Conservation (phyloP, 306 rosid genomes). For the Inga oerstediana region DNA sequence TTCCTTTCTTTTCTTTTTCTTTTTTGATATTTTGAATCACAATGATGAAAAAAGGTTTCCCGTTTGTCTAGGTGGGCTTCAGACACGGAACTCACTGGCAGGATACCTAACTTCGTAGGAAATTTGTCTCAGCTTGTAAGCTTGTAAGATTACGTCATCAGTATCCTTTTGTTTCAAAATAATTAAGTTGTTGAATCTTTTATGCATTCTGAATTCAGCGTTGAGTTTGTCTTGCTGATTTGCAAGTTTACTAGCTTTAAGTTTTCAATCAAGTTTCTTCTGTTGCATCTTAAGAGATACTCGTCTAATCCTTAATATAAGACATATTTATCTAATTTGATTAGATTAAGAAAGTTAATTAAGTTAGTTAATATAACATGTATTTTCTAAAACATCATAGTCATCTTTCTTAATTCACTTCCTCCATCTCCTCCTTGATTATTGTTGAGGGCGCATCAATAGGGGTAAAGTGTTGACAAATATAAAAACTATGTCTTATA, state of each 20-base stretch:
- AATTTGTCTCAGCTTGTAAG: slow-evolving; percentile 53
- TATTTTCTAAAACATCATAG: too few species aligned
- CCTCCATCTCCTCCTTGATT: too few species aligned
- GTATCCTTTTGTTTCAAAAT: too few species aligned
- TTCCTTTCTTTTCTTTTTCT: not conserved
- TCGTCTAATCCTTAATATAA: not conserved
- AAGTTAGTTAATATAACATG: too few species aligned
- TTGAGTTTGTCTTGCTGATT: not conserved
- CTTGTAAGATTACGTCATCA: slow-evolving; percentile 57
- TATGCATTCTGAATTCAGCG: not conserved
- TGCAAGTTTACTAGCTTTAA: not conserved
- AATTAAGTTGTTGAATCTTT: not conserved
- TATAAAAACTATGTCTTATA: too few species aligned
- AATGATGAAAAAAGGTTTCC: not conserved
- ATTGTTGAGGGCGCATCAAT: too few species aligned
- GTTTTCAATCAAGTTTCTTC: not conserved
- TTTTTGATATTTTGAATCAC: too few species aligned
- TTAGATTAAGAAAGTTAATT: too few species aligned
- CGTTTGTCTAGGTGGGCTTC: slow-evolving; percentile 67
- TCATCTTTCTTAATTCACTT: too few species aligned
- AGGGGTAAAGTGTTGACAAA: too few species aligned
- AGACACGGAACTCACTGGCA: slow-evolving; percentile 60
- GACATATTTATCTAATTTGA: too few species aligned
- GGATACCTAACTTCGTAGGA: slow-evolving; percentile 77
- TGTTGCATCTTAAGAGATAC: not conserved